These are phyloP conservation scores for Prasinococcaceae sp. DNA, from an alignment of 139 green algal genomes.

Conservation along the genomic window DNA sequence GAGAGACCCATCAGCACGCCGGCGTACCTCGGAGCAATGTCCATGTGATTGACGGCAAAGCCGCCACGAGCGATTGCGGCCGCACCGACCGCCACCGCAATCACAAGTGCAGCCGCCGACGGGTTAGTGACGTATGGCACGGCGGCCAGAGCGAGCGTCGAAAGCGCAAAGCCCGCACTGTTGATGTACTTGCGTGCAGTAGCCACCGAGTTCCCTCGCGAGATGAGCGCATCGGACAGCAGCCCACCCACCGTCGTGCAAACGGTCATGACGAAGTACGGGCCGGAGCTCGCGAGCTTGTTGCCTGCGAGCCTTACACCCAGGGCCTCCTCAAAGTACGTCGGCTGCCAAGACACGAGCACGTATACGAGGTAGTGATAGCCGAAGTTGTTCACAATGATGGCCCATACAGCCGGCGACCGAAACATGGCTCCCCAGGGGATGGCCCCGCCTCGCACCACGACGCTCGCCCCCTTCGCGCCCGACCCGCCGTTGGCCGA, in stretches of 20 bases:
- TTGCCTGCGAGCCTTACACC: too few species aligned
- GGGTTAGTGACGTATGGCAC: constrained; percentile 31
- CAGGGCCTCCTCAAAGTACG: constrained; percentile 87
- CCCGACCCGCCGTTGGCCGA: not conserved
- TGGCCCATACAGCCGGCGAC: constrained; percentile 73
- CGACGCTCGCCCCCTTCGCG: not conserved
- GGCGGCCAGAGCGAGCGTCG: constrained; percentile 18
- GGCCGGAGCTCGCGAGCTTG: constrained; percentile 59
- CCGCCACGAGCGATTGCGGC: constrained; percentile 67
- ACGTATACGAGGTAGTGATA: constrained; percentile 98
- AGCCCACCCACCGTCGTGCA: constrained; percentile 22
- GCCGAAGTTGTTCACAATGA: constrained; percentile 93
- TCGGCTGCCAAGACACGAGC: constrained; percentile 98
- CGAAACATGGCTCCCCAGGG: constrained; percentile 57
- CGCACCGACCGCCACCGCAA: constrained; percentile 29
- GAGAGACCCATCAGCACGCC: constrained; percentile 88
- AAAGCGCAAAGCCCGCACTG: constrained; percentile 38
- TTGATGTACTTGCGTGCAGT: constrained; percentile 88
- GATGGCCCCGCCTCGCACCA: constrained; percentile 3
- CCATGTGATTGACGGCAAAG: constrained; percentile 72
- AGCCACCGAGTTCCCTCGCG: too few species aligned
- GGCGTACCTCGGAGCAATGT: constrained; percentile 87
- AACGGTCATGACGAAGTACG: constrained; percentile 92
- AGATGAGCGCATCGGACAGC: constrained; percentile 76
- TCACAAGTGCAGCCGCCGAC: too few species aligned